phyloP scores from a whole-genome alignment of 2,329 filamentous ascomycete species.

The Diaporthe australafricana region DNA sequence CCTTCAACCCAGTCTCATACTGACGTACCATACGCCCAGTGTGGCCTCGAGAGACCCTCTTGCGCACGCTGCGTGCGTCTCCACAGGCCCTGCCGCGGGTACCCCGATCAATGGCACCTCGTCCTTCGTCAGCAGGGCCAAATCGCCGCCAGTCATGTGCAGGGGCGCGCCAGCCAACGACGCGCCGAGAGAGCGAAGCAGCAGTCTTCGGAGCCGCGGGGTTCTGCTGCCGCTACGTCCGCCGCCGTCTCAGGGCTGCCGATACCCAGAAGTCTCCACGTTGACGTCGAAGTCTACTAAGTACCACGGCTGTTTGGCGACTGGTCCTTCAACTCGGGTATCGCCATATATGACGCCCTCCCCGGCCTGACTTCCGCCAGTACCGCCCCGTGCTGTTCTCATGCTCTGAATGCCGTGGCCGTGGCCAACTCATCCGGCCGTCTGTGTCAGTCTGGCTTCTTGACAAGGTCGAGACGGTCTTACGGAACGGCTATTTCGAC shows the following conservation, averaged over 20 bases:
- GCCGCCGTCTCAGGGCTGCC: not conserved
- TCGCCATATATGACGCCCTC: not conserved
- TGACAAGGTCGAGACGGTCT: not conserved
- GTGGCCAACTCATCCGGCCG: not conserved
- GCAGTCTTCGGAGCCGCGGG: not conserved
- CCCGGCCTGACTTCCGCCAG: not conserved
- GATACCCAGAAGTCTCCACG: not conserved
- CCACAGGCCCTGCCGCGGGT: not conserved
- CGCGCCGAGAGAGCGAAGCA: not conserved
- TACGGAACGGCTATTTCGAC: not conserved
- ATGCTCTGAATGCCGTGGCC: not conserved
- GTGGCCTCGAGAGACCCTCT: not conserved
- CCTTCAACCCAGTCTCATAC: not conserved
- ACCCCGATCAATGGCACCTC: not conserved
- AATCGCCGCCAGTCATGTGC: not conserved
- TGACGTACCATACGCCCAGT: not conserved
- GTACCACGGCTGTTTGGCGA: not conserved
- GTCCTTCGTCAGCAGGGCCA: not conserved
- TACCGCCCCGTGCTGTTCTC: not conserved
- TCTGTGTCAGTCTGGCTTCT: not conserved
- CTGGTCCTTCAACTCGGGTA: not conserved
- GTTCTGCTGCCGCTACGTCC: not conserved
- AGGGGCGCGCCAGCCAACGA: not conserved
- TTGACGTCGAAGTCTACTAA: not conserved
- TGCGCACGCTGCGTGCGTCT: not conserved